These are phyloP conservation scores for Rosa rugosa DNA, from an alignment of 306 rosid species.

Conservation along the genomic window DNA sequence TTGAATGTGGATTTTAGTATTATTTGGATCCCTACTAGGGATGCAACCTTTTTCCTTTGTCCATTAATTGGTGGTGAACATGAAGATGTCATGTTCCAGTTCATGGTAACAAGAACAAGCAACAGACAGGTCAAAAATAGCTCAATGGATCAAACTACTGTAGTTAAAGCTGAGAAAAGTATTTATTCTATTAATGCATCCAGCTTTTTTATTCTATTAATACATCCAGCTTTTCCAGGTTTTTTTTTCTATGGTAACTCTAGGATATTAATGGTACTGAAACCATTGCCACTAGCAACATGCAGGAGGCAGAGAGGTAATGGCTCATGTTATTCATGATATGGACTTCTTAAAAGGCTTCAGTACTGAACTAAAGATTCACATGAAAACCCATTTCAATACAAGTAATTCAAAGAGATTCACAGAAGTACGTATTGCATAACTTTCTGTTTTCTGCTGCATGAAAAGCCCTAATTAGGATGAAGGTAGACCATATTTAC, in stretches of 20 bases:
- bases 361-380: conserved; percentile 34
- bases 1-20: not conserved
- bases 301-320: conserved; percentile 25
- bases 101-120: not conserved
- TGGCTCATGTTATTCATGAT: conserved; percentile 42
- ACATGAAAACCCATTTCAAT: conserved; percentile 5
- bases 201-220: not conserved
- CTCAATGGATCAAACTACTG: not conserved
- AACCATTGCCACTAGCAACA: conserved; percentile 38
- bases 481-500: not conserved
- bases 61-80: not conserved
- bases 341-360: conserved; percentile 23
- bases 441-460: not conserved
- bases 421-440: too few species aligned
- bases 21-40: not conserved
- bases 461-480: too few species aligned
- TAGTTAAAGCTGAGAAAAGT: too few species aligned
- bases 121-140: not conserved
- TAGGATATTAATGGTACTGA: conserved; percentile 36
- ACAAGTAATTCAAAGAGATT: not conserved
- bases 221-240: conserved; percentile 18
- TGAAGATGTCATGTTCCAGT: not conserved
- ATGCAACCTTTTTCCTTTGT: not conserved
- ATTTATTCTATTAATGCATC: not conserved
- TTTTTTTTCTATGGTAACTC: conserved; percentile 16